Conservation (phyloP, 108 stramenopile genomes). For the Pseudonitzschia pungens region DNA sequence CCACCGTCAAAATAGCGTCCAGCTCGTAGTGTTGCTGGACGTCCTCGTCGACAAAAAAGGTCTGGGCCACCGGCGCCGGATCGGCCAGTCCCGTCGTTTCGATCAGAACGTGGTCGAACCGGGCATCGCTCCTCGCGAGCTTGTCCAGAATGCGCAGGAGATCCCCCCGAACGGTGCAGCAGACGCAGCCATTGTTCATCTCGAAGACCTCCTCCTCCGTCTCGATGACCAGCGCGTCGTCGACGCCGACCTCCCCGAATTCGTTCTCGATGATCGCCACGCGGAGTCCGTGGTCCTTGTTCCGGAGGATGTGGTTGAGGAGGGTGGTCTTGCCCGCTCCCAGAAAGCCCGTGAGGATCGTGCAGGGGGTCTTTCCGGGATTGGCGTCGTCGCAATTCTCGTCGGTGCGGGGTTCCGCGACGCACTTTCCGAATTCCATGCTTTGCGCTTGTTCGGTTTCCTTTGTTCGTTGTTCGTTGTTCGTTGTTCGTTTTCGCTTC, state of each 20-base stretch:
- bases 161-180: conserved; percentile 92
- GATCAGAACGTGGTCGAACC: conserved; percentile 85
- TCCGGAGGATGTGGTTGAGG: conserved; percentile 69
- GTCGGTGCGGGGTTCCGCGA: background rate
- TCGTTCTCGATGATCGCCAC: conserved; percentile 95
- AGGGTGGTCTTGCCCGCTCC: conserved; percentile 93
- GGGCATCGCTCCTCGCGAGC: conserved; percentile 32
- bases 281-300: conserved; percentile 51
- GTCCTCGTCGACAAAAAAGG: conserved; percentile 75
- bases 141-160: conserved; percentile 62
- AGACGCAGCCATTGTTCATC: conserved; percentile 88
- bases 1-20: conserved; percentile 91
- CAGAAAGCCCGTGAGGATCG: conserved; percentile 91
- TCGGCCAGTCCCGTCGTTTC: conserved; percentile 90
- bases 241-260: conserved; percentile 90
- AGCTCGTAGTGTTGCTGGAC: conserved; percentile 74
- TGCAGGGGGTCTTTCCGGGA: conserved; percentile 67
- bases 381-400: background rate
- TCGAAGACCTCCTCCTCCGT: conserved; percentile 55
- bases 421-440: conserved; percentile 17
- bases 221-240: conserved; percentile 72
- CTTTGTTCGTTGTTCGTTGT: too few species aligned
- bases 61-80: conserved; percentile 71
- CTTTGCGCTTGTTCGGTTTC: too few species aligned
- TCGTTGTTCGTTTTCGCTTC: too few species aligned